A percentile compares a stretch with the other conserved stretches of the same genome.
Evolutionary conservation across 2,329 filamentous ascomycete genomes (phyloP).

Genomic region (Cordyceps tenuipes): DNA sequence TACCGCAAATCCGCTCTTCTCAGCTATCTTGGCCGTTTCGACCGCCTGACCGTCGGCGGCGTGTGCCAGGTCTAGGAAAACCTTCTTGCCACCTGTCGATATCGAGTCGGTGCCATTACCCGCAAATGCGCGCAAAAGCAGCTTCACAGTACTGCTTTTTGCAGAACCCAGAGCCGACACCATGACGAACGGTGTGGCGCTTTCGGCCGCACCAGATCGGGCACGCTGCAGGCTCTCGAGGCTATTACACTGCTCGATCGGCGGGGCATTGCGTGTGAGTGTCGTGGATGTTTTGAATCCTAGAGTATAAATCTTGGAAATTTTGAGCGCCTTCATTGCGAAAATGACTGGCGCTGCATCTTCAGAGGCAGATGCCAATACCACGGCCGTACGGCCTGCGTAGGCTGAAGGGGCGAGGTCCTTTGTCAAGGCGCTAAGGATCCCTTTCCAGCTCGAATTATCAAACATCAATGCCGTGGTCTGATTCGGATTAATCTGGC

Average conservation of each 20-base stretch:
- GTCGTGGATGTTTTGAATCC: conserved; percentile 61
- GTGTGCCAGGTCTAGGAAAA: conserved; percentile 73
- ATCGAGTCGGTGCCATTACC: conserved; percentile 21
- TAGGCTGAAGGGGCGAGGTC: conserved; percentile 81
- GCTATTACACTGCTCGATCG: conserved; percentile 71
- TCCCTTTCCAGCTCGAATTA: conserved; percentile 80
- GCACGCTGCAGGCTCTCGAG: conserved; percentile 54
- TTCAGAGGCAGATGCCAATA: conserved; percentile 63
- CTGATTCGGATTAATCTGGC: conserved; percentile 35
- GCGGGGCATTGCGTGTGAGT: conserved; percentile 54
- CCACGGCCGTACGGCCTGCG: conserved; percentile 63
- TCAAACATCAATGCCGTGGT: conserved; percentile 58
- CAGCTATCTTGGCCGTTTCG: conserved; percentile 62
- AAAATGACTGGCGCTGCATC: conserved; percentile 75
- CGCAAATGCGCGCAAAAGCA: conserved; percentile 66
- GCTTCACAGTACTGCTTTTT: conserved; percentile 70
- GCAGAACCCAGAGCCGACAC: conserved; percentile 71
- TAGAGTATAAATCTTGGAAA: conserved; percentile 75
- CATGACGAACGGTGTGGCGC: conserved; percentile 63
- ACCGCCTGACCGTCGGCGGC: conserved; percentile 43
- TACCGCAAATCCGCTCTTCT: conserved; percentile 67
- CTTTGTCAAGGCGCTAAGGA: conserved; percentile 69
- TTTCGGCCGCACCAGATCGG: conserved; percentile 38
- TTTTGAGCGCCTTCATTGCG: conserved; percentile 64
- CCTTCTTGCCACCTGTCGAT: conserved; percentile 45